Base-by-base conservation (phyloP, 306 rosid species). In the Pyrus bretschneideri region DNA sequence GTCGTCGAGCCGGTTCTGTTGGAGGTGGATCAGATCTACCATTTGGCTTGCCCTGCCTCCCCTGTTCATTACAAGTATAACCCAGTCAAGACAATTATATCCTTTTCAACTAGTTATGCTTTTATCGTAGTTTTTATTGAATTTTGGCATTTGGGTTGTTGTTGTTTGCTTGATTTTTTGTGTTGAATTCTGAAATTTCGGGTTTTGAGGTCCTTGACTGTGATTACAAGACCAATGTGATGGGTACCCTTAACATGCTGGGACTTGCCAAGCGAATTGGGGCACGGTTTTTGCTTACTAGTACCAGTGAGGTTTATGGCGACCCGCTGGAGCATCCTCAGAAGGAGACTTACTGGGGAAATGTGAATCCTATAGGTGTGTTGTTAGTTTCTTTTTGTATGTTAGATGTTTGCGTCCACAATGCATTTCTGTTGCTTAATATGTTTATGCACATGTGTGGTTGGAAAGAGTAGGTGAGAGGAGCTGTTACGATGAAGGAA, bases 261-360 rank as follows among this genome's bases (percentile, higher is more conserved):
- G 98, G 98, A 27, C 91, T 95, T 74, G 98, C 98, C 2, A 95
- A 92, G 93, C 82, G 98, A 75, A 89, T 95, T 73, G 98, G 97
- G 62, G 98, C 98, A 0, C 85, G 96, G 86, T 95, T 95, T 86
- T 81, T 95, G 79, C 92, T 95, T 9, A 95, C 98, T 0, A 95
- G 98, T 78, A 95, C 98, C 2, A 95, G 97, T 81, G 98, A 95
- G 90, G 98, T 95, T 22, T 92, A 95, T 51, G 98, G 97, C 3
- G 98, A 95, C 80, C 98, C 98, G 0, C 82, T 95, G 69, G 93
- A 95, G 90, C 98, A 95, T 89, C 98, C 98, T 22, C 98, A 95
- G 86, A 92, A 89, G 81, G 98, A 95, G 83, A 95, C 97, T 42
- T 95, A 92, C 57, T 92, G 97, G 97, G 98, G 98, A 72, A 95